Conservation (phyloP, 2,329 filamentous ascomycete genomes). For the Dichotomopilus funicola region DNA sequence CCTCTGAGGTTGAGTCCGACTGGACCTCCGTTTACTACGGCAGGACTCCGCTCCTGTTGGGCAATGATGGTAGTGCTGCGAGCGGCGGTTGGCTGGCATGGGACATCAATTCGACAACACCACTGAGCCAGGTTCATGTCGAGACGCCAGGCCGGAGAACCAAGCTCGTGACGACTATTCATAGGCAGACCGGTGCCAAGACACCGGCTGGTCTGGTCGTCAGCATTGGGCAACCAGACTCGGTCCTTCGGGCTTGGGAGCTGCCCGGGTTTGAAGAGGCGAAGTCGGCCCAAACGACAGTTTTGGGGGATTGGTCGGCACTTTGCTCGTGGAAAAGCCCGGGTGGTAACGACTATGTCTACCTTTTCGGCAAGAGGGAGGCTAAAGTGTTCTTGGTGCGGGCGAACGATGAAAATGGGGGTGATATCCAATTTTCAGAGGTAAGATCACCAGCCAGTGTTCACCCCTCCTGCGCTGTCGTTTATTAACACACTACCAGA, state of each 20-base stretch:
- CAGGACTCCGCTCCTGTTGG: constrained; percentile 7
- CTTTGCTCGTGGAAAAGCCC: constrained; percentile 14
- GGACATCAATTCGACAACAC: constrained; percentile 4
- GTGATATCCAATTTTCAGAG: background rate
- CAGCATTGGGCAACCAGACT: constrained; percentile 12
- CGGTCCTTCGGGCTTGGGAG: constrained; percentile 8
- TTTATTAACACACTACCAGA: background rate
- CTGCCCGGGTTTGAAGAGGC: constrained; percentile 5
- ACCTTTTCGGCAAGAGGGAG: constrained; percentile 11
- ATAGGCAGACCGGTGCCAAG: background rate
- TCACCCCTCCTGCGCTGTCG: too few relatives aligned
- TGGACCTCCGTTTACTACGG: constrained; percentile 14
- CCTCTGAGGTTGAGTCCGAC: constrained; percentile 8
- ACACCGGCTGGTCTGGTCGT: constrained; percentile 3
- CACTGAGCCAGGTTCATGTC: constrained; percentile 1
- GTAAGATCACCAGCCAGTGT: constrained; percentile 4
- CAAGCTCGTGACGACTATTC: constrained; percentile 12
- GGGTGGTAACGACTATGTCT: constrained; percentile 9
- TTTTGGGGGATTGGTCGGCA: constrained; percentile 13
- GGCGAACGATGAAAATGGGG: background rate
- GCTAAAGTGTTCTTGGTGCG: constrained; percentile 9
- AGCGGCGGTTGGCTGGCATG: constrained; percentile 10
- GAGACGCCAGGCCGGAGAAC: constrained; percentile 11
- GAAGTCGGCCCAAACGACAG: constrained; percentile 4
- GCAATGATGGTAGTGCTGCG: constrained; percentile 11